phyloP scores from a whole-genome alignment of 129 eudicot genomes.

The Ambrosia artemisiifolia region DNA sequence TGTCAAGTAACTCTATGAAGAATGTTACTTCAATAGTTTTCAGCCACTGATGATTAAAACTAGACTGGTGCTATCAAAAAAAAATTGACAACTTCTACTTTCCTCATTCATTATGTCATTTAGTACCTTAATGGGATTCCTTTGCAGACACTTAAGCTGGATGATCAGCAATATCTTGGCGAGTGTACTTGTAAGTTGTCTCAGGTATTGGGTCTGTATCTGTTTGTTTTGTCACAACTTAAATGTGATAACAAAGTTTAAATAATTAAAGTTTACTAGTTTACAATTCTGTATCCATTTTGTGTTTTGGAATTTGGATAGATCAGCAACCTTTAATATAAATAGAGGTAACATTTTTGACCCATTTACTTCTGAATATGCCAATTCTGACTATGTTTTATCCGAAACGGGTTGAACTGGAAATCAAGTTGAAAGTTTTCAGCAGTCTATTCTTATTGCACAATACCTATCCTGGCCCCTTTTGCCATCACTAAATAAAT shows the following conservation, averaged over 20 bases:
- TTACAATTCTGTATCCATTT: not conserved
- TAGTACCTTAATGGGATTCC: not conserved
- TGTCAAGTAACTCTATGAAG: not conserved
- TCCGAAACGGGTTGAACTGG: not conserved
- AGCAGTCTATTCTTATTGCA: not conserved
- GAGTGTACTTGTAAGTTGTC: conserved; percentile 70
- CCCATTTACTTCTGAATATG: too few relatives aligned
- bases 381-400: not conserved
- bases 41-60: not conserved
- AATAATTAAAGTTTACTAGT: not conserved
- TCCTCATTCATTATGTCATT: not conserved
- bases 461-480: too few relatives aligned
- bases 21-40: not conserved
- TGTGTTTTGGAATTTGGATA: not conserved
- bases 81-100: not conserved
- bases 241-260: not conserved
- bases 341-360: not conserved
- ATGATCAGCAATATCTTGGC: conserved; percentile 88
- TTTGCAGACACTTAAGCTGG: conserved; percentile 68
- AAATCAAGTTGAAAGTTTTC: too few relatives aligned
- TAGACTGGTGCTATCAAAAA: not conserved
- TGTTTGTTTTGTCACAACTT: conserved; percentile 5
- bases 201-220: conserved; percentile 45
- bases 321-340: not conserved
- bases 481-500: too few relatives aligned